Percentiles rank a stretch among this genome's conserved stretches.
Evolutionary conservation across 768 basidiomycete genomes (phyloP).

Genomic region (Mycena rebaudengoi): DNA sequence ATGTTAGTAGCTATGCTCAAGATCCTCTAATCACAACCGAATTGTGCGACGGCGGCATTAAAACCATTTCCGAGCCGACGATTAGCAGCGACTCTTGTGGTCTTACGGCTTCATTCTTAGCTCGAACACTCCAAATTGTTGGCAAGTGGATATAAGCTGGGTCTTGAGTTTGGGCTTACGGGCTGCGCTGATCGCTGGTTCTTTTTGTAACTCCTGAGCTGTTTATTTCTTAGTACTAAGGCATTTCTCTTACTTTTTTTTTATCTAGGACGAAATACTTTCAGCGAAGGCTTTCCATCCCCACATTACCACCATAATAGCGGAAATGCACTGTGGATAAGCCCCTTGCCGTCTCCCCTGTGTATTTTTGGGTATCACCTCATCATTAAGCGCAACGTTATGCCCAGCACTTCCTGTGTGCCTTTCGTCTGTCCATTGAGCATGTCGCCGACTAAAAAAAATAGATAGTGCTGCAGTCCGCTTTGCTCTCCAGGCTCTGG

Average conservation of each 20-base stretch:
- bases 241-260: conserved; percentile 22
- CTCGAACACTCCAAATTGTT: conserved; percentile 54
- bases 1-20: conserved; percentile 54
- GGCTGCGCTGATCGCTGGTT: conserved; percentile 52
- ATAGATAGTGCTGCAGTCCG: no score
- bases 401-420: no score
- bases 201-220: conserved; percentile 59
- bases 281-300: conserved; percentile 65
- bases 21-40: conserved; percentile 41
- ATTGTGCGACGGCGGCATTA: no score
- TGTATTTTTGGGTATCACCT: conserved; percentile 64
- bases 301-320: conserved; percentile 60
- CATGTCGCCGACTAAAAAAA: no score
- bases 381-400: no score
- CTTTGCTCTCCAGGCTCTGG: conserved; percentile 67
- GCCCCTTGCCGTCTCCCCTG: conserved; percentile 63
- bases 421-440: no score
- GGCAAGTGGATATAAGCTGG: conserved; percentile 60
- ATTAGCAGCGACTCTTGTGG: no score
- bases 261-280: conserved; percentile 58
- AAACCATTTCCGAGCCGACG: no score
- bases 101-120: conserved; percentile 58
- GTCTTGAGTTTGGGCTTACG: conserved; percentile 58
- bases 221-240: conserved; percentile 14
- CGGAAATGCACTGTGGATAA: conserved; percentile 57